Conservation (phyloP, 768 basidiomycete species). For the Mycena olivaceomarginata region DNA sequence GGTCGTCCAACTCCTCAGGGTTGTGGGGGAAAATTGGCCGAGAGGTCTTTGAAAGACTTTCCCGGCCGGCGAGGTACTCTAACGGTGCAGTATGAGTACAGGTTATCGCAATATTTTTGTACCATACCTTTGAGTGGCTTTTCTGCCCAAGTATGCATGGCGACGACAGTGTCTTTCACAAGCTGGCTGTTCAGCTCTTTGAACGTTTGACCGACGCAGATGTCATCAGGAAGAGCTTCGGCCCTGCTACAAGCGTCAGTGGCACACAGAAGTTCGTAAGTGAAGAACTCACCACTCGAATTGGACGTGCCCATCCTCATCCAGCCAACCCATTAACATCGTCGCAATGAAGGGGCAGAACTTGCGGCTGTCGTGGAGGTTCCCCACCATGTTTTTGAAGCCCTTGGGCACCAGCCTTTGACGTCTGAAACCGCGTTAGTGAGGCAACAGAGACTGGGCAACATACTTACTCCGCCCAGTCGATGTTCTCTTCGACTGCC, state of each 20-base stretch:
- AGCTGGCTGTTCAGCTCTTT: not conserved
- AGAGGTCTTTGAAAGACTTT: not conserved
- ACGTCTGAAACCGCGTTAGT: constrained; percentile 9
- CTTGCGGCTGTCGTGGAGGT: constrained; percentile 8
- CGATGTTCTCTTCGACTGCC: not conserved
- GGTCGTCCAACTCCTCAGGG: constrained; percentile 13
- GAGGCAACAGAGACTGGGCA: not conserved
- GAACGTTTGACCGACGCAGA: constrained; percentile 1
- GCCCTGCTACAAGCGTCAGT: constrained; percentile 12
- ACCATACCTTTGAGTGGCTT: constrained; percentile 30
- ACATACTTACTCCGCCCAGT: constrained; percentile 24
- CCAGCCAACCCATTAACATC: constrained; percentile 22
- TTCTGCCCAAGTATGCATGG: constrained; percentile 19
- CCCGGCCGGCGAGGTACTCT: not conserved
- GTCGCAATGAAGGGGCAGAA: constrained; percentile 28
- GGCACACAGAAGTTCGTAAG: not conserved
- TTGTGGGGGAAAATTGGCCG: constrained; percentile 1
- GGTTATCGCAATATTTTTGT: too few species aligned
- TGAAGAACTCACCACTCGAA: constrained; percentile 26
- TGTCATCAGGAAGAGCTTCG: constrained; percentile 20
- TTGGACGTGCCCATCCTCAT: not conserved
- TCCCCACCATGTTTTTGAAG: not conserved
- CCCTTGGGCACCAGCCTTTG: constrained; percentile 6
- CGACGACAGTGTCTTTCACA: not conserved
- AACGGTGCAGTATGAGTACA: not conserved